phyloP scores from a whole-genome alignment of 1,139 yeast genomes.

The Magnusiomyces suaveolens region DNA sequence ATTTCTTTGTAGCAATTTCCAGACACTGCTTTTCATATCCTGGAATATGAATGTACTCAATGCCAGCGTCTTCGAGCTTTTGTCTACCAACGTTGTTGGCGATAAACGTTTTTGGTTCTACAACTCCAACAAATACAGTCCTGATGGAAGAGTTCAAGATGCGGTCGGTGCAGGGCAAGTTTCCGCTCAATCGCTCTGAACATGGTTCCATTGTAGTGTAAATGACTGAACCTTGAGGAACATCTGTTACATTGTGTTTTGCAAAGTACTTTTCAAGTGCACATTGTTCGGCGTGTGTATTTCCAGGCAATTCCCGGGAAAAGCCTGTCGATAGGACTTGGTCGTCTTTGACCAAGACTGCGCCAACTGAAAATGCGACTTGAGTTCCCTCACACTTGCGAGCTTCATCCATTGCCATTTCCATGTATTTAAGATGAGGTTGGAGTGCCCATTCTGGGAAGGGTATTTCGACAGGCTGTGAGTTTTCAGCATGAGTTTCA shows the following conservation, averaged over 20 bases:
- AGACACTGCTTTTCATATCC: constrained; percentile 74
- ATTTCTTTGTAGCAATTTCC: constrained; percentile 51
- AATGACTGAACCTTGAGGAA: constrained; percentile 71
- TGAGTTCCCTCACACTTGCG: constrained; percentile 70
- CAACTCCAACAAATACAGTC: constrained; percentile 82
- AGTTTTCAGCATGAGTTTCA: constrained; percentile 34
- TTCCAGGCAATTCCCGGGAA: constrained; percentile 86
- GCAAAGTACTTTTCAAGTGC: constrained; percentile 68
- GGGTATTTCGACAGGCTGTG: constrained; percentile 72
- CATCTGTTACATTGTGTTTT: constrained; percentile 32
- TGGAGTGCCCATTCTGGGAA: constrained; percentile 82
- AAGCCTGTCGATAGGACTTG: constrained; percentile 67
- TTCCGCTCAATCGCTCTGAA: constrained; percentile 79
- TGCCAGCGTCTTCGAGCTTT: constrained; percentile 45
- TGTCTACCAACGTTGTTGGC: constrained; percentile 58
- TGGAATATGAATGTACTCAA: constrained; percentile 70
- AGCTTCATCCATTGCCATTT: constrained; percentile 66
- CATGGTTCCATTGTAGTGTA: constrained; percentile 99
- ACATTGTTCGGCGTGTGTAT: constrained; percentile 97
- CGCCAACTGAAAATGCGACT: constrained; percentile 92
- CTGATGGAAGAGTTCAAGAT: constrained; percentile 51
- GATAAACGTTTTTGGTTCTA: constrained; percentile 85
- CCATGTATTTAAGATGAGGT: constrained; percentile 45
- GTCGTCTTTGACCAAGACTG: constrained; percentile 63
- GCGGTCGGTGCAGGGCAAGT: constrained; percentile 77